Evolutionary conservation across 2,329 filamentous ascomycete genomes (phyloP).

Genomic region (Elsinoe fawcettii): DNA sequence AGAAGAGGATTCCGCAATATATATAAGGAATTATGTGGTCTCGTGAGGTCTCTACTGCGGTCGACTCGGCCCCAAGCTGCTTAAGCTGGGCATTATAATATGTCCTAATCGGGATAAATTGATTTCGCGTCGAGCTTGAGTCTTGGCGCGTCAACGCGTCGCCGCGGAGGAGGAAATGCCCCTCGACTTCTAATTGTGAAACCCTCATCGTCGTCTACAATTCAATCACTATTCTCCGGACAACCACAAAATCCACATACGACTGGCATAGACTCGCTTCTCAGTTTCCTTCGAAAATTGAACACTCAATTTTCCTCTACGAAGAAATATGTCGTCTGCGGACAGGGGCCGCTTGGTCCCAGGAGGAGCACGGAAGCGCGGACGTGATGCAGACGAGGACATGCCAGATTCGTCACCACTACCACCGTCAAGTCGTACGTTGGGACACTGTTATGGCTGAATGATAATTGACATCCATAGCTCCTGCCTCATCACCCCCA

Average conservation of each 20-base stretch:
- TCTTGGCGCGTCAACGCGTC: slow-evolving; percentile 12
- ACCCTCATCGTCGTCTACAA: not conserved
- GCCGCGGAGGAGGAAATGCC: not conserved
- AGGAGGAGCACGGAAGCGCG: slow-evolving; percentile 51
- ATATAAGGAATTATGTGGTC: not conserved
- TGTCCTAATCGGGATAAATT: slow-evolving; percentile 14
- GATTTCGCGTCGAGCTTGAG: not conserved
- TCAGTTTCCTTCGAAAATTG: not conserved
- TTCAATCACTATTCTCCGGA: not conserved
- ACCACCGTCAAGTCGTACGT: slow-evolving; percentile 57
- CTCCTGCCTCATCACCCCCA: slow-evolving; percentile 54
- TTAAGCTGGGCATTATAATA: slow-evolving; percentile 14
- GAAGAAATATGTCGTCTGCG: slow-evolving; percentile 70
- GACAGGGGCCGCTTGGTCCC: slow-evolving; percentile 60
- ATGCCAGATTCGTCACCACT: slow-evolving; percentile 48
- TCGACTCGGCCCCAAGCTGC: not conserved
- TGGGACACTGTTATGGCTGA: not conserved
- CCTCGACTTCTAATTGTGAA: slow-evolving; percentile 11
- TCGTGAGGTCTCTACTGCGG: not conserved
- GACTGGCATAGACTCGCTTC: not conserved
- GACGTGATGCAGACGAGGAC: slow-evolving; percentile 57
- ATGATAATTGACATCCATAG: slow-evolving; percentile 26
- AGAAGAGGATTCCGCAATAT: not conserved
- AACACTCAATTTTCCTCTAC: slow-evolving; percentile 68
- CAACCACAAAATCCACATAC: not conserved